Conservation (phyloP, 2,329 filamentous ascomycete species). For the Hypomyces perniciosus region DNA sequence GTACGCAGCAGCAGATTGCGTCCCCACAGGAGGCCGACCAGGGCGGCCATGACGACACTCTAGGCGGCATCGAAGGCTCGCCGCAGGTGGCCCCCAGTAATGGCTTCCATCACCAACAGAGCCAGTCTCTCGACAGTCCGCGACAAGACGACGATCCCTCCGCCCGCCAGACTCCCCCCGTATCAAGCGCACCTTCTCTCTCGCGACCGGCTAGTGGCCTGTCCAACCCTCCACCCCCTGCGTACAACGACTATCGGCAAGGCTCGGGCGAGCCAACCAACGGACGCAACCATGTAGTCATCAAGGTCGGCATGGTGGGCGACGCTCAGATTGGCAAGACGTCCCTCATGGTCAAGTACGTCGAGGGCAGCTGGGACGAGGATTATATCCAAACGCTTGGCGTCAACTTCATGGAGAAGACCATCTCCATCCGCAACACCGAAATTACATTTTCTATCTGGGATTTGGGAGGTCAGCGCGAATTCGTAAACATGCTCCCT, state of each 20-base stretch:
- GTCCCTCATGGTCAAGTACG: slow-evolving; percentile 98
- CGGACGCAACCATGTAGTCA: slow-evolving; percentile 73
- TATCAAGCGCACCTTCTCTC: slow-evolving; percentile 38
- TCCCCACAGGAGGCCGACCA: slow-evolving; percentile 6
- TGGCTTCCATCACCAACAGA: slow-evolving; percentile 38
- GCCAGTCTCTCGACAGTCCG: slow-evolving; percentile 44
- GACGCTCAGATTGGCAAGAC: slow-evolving; percentile 99
- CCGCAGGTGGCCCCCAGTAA: slow-evolving; percentile 34
- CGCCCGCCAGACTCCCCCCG: slow-evolving; percentile 41
- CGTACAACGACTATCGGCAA: slow-evolving; percentile 41
- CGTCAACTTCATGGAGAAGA: slow-evolving; percentile 99
- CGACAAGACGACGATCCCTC: slow-evolving; percentile 39
- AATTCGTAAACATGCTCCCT: slow-evolving; percentile 99
- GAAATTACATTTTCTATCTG: slow-evolving; percentile 99
- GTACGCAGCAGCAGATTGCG: slow-evolving; percentile 3
- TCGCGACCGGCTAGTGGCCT: slow-evolving; percentile 52
- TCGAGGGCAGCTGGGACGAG: slow-evolving; percentile 98
- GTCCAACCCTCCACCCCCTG: slow-evolving; percentile 37
- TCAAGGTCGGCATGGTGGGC: slow-evolving; percentile 99
- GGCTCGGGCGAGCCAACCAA: slow-evolving; percentile 34
- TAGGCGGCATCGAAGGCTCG: slow-evolving; percentile 44
- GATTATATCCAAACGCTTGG: slow-evolving; percentile 98
- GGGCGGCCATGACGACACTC: slow-evolving; percentile 36
- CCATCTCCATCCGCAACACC: slow-evolving; percentile 97
- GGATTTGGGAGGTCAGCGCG: slow-evolving; percentile 94